A percentile compares a stretch with the other conserved stretches of the same genome.
Evolutionary conservation across 805 yeast species (phyloP).

Genomic region (Candida peoriensis): DNA sequence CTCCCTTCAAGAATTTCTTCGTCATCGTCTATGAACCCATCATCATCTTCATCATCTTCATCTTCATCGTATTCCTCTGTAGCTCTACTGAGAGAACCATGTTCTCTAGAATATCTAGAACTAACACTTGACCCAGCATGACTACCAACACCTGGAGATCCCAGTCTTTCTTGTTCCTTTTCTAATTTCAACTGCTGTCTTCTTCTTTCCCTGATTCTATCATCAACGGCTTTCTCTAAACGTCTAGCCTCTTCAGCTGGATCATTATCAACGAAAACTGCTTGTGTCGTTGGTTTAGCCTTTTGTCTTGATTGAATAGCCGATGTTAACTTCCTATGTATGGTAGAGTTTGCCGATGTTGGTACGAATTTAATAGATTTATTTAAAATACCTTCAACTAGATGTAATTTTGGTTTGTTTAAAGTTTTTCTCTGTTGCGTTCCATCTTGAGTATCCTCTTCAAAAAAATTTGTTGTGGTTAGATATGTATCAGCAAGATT

Average conservation of each 20-base stretch:
- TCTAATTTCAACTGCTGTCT: conserved; percentile 50
- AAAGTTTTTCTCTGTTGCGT: not conserved
- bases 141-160: conserved; percentile 31
- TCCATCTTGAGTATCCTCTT: conserved; percentile 19
- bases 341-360: conserved; percentile 79
- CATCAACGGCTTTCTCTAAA: conserved; percentile 62
- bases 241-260: conserved; percentile 65
- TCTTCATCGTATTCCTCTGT: conserved; percentile 34
- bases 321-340: conserved; percentile 74
- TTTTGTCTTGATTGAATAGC: conserved; percentile 44
- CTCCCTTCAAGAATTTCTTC: conserved; percentile 38
- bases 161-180: conserved; percentile 54
- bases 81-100: conserved; percentile 19
- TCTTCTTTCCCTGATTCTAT: conserved; percentile 60
- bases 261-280: conserved; percentile 44
- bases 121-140: conserved; percentile 29
- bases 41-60: conserved; percentile 35
- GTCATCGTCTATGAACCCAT: conserved; percentile 37
- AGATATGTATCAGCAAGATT: conserved; percentile 68
- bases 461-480: conserved; percentile 45
- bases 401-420: conserved; percentile 7
- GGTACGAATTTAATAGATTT: conserved; percentile 77
- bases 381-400: conserved; percentile 53
- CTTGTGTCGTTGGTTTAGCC: conserved; percentile 32
- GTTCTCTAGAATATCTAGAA: conserved; percentile 20